These are phyloP conservation scores for Sporothrix variecibatus DNA, from an alignment of 2,329 filamentous ascomycete species.

Conservation along the genomic window DNA sequence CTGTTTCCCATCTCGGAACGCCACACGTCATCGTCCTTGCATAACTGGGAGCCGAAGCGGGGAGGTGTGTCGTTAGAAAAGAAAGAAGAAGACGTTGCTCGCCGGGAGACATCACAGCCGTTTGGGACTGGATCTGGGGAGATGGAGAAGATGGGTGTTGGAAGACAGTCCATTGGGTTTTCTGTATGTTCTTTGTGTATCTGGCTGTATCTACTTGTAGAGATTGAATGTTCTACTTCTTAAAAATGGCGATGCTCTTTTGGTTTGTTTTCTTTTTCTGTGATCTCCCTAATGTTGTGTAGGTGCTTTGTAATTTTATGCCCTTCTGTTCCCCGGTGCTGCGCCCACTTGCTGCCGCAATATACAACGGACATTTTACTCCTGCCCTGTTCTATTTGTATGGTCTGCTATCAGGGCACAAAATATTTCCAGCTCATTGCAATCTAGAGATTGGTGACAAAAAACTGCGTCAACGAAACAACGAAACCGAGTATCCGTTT, in stretches of 20 bases:
- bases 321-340: background rate
- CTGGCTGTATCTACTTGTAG: background rate
- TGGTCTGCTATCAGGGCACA: background rate
- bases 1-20: background rate
- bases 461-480: background rate
- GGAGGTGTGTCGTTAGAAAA: background rate
- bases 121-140: background rate
- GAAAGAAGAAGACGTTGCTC: background rate
- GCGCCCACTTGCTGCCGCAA: background rate
- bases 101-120: background rate
- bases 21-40: background rate
- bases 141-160: background rate
- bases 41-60: background rate
- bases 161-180: background rate
- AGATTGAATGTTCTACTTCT: background rate
- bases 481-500: slow-evolving; percentile 11
- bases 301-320: background rate
- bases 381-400: background rate
- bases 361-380: slow-evolving; percentile 3
- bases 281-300: background rate
- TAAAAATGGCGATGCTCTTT: no score
- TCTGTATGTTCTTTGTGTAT: background rate
- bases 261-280: background rate
- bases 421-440: background rate
- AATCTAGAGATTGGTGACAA: background rate